Evolutionary conservation across 2,329 filamentous ascomycete species (phyloP).

Genomic region (Thielaviopsis musarum): DNA sequence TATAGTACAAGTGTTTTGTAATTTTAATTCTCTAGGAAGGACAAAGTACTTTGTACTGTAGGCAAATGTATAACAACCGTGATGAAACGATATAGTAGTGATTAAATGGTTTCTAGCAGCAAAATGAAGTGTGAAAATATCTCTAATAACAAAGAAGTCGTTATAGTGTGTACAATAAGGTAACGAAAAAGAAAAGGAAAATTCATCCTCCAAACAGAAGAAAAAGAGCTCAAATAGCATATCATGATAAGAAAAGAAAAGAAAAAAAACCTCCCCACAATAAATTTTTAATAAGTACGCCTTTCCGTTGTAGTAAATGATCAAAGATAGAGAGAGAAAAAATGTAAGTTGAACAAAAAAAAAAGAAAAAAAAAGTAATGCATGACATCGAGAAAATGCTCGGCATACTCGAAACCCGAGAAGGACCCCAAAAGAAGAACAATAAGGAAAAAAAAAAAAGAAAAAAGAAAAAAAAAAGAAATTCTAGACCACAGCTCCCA

Average conservation of each 20-base stretch:
- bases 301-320: neutral
- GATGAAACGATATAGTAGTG: neutral
- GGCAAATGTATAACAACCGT: neutral
- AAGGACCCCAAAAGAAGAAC: neutral
- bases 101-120: no score
- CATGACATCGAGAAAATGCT: neutral
- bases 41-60: neutral
- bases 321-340: neutral
- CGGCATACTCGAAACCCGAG: no score
- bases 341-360: neutral
- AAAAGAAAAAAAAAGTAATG: constrained; percentile 1
- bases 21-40: neutral
- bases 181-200: neutral
- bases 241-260: neutral
- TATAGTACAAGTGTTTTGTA: neutral
- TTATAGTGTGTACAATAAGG: neutral
- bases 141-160: no score
- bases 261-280: neutral
- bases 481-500: no score
- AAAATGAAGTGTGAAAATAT: no score
- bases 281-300: neutral
- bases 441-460: neutral
- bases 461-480: neutral
- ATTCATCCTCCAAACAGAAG: neutral
- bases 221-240: neutral